Conservation (phyloP, 225 moss, liverwort and hornwort genomes). For the Pseudoscleropodium purum region DNA sequence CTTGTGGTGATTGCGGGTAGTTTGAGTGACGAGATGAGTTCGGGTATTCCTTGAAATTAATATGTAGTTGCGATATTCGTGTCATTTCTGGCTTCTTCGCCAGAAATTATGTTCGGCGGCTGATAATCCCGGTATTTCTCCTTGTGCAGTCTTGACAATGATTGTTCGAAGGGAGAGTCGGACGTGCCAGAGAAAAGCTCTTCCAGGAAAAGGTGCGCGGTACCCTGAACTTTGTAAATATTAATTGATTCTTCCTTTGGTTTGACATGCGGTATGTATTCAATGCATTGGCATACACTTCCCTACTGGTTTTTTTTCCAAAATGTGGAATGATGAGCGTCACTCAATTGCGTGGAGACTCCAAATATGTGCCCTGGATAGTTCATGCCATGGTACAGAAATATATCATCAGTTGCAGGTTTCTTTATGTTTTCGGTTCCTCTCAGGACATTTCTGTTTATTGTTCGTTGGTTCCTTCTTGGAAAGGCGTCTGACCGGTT, state of each 20-base stretch:
- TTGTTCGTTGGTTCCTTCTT: background rate
- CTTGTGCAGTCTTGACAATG: slow-evolving; percentile 61
- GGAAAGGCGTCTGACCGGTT: background rate
- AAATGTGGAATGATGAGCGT: background rate
- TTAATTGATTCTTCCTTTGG: background rate
- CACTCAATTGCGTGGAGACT: background rate
- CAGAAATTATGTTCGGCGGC: background rate
- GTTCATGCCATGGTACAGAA: background rate
- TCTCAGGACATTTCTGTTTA: background rate
- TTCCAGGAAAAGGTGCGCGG: slow-evolving; percentile 48
- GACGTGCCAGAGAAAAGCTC: slow-evolving; percentile 53
- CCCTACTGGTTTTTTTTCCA: background rate
- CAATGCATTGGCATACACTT: background rate
- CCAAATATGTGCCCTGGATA: background rate
- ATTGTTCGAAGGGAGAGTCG: slow-evolving; percentile 70
- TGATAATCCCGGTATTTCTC: background rate
- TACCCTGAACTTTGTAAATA: background rate
- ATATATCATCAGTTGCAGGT: background rate
- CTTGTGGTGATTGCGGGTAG: too few species aligned
- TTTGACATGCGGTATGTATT: background rate
- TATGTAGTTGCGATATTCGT: background rate
- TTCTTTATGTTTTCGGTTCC: background rate
- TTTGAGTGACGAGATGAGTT: background rate
- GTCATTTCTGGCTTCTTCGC: background rate
- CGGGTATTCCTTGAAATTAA: background rate